These are phyloP conservation scores for Aureobasidium namibiae DNA, from an alignment of 2,329 filamentous ascomycete genomes.

Conservation along the genomic window DNA sequence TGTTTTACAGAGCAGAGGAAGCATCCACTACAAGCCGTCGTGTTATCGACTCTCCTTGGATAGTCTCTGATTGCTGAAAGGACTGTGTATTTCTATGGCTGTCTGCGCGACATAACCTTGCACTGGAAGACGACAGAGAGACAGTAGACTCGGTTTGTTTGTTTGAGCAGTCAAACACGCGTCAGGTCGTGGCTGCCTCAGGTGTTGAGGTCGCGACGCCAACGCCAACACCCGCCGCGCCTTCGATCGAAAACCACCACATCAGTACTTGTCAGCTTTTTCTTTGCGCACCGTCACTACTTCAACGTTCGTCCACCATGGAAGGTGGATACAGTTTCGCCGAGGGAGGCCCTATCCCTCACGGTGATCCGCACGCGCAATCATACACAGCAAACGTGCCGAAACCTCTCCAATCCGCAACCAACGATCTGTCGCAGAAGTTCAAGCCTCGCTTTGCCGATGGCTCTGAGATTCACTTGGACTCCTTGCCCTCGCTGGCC, in stretches of 20 bases:
- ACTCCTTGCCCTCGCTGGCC: not conserved
- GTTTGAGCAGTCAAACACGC: not conserved
- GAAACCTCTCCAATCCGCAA: not conserved
- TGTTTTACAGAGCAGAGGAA: too few species aligned
- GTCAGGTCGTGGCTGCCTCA: not conserved
- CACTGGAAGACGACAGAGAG: too few species aligned
- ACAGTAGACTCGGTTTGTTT: too few species aligned
- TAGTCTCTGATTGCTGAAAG: too few species aligned
- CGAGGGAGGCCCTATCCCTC: not conserved
- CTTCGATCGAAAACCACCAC: not conserved
- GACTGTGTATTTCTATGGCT: too few species aligned
- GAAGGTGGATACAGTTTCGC: not conserved
- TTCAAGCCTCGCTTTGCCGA: conserved; percentile 4
- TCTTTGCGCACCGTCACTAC: not conserved
- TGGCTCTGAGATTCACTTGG: not conserved
- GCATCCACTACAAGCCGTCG: not conserved
- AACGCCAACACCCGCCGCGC: not conserved
- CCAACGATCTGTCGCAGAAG: not conserved
- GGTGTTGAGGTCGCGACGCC: not conserved
- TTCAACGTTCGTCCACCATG: not conserved
- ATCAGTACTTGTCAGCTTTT: not conserved
- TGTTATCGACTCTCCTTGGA: too few species aligned
- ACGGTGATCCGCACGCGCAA: not conserved
- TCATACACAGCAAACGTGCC: not conserved
- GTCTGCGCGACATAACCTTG: too few species aligned